Evolutionary conservation across 352 stramenopile species (phyloP).

Genomic region (Globisporangium radiosum): DNA sequence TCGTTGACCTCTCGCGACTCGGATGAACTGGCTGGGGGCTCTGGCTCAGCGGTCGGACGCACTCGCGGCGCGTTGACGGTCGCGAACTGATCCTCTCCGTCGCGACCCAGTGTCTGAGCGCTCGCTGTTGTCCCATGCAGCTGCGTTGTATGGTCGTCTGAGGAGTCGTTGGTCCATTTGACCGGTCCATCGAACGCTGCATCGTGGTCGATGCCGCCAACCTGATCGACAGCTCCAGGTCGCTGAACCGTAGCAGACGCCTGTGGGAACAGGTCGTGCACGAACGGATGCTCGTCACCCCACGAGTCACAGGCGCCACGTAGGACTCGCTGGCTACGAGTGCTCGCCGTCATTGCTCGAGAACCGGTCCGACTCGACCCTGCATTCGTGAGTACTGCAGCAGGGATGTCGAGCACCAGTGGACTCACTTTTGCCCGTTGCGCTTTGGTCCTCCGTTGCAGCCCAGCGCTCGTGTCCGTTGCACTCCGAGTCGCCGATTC

Average conservation of each 20-base stretch:
- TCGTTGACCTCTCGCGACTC: background rate
- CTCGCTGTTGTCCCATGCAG: background rate
- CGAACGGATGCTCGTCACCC: slow-evolving; percentile 2
- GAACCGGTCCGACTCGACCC: background rate
- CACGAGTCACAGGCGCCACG: background rate
- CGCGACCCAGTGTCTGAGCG: background rate
- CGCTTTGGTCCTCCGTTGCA: background rate
- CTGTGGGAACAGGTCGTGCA: slow-evolving; percentile 13
- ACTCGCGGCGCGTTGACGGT: background rate
- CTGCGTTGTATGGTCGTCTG: background rate
- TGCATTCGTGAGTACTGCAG: slow-evolving; percentile 14
- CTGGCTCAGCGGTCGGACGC: no score
- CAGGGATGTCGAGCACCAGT: slow-evolving; percentile 17
- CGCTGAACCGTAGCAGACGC: background rate
- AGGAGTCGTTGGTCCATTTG: no score
- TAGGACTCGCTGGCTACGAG: background rate
- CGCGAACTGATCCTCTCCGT: background rate
- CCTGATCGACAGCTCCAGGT: no score
- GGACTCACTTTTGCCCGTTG: slow-evolving; percentile 2
- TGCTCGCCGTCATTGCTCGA: background rate
- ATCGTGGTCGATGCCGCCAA: no score
- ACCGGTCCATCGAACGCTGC: background rate
- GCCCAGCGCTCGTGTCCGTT: background rate
- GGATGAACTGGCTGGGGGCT: no score
- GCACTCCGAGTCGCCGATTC: background rate